Base-by-base conservation (phyloP, 1,284 basidiomycete genomes). In the Ustilago trichophora region DNA sequence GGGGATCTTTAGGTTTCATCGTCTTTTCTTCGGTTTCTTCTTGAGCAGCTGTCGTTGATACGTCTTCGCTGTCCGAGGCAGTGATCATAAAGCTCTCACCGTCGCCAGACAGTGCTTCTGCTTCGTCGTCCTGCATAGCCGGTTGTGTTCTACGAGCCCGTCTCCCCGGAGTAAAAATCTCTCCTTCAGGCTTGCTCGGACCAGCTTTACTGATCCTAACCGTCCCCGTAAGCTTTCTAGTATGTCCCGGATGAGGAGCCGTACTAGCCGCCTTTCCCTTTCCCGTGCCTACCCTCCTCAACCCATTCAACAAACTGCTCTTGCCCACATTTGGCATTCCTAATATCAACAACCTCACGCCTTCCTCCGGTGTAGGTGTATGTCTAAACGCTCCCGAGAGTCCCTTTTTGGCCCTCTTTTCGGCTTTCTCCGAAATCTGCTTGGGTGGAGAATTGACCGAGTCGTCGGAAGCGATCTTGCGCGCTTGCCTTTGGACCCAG, bases 241-340 rank as follows among this genome's bases (percentile, higher is more conserved):
- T 81, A 46, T 77, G 73, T 0, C 79, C 78, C 0, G 95, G 93
- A 78, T 91, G 88, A 1, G 92, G 88, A 13, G 92, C 93, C 0
- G 93, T 96, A 54, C 88, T 87, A 51, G 97, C 87, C 1, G 93
- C 93, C 83, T 98, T 97, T 18, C 71, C 90, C 78, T 92, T 92
- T 60, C 87, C 85, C 26, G 95, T 90, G 4, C 94, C 95, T 62
- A 89, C 89, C 74, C 89, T 88, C 35, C 96, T 87, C n/a, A 98
- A 85, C 0, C 91, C 88, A 79, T 98, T 98, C 13, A 98, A 84
- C 45, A 98, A 83, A 4, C 92, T 93, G 24, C 93, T 96, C 84
- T 98, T 99, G 43, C 96, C 96, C 35, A 98, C 93, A 80, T 98
- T 98, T 5, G 95, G 95, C 95, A 98, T 98, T 22, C 95, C 95